phyloP scores from a whole-genome alignment of 192 early-diverging fungal genomes.

The Backusella morwellensis region DNA sequence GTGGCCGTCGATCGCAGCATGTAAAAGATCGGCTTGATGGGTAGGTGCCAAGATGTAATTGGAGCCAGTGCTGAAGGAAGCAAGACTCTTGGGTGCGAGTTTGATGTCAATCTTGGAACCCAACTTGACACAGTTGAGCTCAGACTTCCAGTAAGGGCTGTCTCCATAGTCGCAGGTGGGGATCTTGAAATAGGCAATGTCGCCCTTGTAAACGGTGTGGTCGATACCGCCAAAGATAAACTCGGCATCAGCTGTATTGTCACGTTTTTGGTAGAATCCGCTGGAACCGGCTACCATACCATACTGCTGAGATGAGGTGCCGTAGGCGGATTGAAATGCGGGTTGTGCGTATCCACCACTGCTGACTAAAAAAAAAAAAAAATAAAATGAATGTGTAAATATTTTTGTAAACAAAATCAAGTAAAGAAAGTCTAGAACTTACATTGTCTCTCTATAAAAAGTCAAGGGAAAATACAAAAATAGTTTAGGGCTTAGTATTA shows the following conservation, averaged over 20 bases:
- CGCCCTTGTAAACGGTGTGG: constrained; percentile 27
- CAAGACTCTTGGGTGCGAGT: constrained; percentile 18
- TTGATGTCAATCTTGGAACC: constrained; percentile 22
- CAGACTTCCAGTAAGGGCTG: constrained; percentile 25
- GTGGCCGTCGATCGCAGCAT: constrained; percentile 22
- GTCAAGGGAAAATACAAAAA: background rate
- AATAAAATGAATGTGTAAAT: background rate
- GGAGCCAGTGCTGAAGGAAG: constrained; percentile 23
- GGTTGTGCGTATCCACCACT: constrained; percentile 24
- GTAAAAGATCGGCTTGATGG: constrained; percentile 18
- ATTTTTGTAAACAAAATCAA: background rate
- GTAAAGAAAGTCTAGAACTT: constrained; percentile 7
- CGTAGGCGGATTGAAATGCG: constrained; percentile 13
- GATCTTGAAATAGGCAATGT: constrained; percentile 21
- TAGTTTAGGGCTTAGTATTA: background rate
- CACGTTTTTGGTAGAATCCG: constrained; percentile 21
- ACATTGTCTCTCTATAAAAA: constrained; percentile 23
- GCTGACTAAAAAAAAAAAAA: background rate
- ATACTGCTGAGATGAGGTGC: constrained; percentile 17
- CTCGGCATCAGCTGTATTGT: constrained; percentile 13
- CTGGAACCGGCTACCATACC: constrained; percentile 2
- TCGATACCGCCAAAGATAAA: constrained; percentile 34
- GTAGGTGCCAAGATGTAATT: constrained; percentile 22
- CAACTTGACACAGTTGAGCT: constrained; percentile 22
- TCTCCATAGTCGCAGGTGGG: constrained; percentile 21